Percentiles rank a stretch among this genome's conserved stretches.
Evolutionary conservation across 2,329 filamentous ascomycete genomes (phyloP).

Genomic region (Monilinia vaccinii-corymbosi): DNA sequence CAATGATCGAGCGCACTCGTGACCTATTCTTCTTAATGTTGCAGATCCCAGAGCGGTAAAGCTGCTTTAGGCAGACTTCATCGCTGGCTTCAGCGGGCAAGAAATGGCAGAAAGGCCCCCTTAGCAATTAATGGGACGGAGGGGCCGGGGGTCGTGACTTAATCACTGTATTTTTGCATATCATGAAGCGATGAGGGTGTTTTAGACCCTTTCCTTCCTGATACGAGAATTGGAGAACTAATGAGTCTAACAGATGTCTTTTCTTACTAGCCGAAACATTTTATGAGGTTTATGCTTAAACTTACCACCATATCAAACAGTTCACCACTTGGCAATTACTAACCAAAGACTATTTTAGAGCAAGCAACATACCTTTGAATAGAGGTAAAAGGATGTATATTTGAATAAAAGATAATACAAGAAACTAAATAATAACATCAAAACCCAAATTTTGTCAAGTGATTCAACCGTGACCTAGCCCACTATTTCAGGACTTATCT

Average conservation of each 20-base stretch:
- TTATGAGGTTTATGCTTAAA: background rate
- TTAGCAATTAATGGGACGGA: background rate
- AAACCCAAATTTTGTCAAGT: background rate
- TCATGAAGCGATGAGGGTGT: background rate
- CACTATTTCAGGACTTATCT: background rate
- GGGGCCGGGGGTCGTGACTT: background rate
- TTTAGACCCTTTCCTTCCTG: background rate
- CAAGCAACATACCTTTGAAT: no score
- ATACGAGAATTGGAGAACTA: background rate
- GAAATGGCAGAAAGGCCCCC: background rate
- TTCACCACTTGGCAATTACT: background rate
- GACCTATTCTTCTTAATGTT: background rate
- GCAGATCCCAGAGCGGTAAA: background rate
- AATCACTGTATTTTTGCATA: background rate
- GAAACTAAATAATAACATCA: background rate
- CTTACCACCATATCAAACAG: background rate
- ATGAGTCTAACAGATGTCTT: background rate
- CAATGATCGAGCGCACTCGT: background rate
- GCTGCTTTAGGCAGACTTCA: background rate
- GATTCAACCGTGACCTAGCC: background rate
- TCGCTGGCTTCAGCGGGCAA: background rate
- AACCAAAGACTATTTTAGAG: background rate
- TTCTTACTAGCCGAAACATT: background rate
- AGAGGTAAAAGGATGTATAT: background rate
- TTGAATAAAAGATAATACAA: background rate